Percentiles rank a stretch among this genome's conserved stretches.
These are phyloP conservation scores for Wilcoxina mikolae DNA, from an alignment of 495 filamentous ascomycete species.

Conservation along the genomic window DNA sequence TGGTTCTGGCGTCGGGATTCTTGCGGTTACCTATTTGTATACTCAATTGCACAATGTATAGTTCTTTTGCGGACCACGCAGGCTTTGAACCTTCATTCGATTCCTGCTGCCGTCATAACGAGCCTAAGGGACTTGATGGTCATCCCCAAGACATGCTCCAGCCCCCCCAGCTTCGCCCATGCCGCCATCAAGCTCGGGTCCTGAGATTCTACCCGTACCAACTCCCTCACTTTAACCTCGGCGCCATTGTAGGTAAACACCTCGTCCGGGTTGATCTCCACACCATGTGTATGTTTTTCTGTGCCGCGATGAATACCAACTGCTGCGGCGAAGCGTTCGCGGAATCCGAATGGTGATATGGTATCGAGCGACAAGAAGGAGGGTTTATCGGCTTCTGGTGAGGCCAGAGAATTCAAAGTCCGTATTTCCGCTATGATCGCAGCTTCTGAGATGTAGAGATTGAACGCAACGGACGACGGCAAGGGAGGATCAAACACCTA, in stretches of 20 bases:
- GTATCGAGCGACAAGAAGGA: slow-evolving; percentile 40
- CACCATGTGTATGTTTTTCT: not conserved
- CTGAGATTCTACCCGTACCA: slow-evolving; percentile 76
- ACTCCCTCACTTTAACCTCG: slow-evolving; percentile 75
- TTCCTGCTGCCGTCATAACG: slow-evolving; percentile 50
- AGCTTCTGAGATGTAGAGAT: slow-evolving; percentile 63
- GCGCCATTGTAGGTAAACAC: slow-evolving; percentile 35
- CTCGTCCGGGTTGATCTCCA: slow-evolving; percentile 16
- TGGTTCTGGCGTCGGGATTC: no score
- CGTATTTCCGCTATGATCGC: slow-evolving; percentile 64
- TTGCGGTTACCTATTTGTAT: no score
- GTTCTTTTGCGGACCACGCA: no score
- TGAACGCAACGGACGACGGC: slow-evolving; percentile 50
- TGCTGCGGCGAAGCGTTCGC: slow-evolving; percentile 19
- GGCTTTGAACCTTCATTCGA: no score
- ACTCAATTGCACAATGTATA: no score
- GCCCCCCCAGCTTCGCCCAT: slow-evolving; percentile 68
- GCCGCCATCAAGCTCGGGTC: slow-evolving; percentile 81
- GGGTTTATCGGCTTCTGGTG: not conserved
- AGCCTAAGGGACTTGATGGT: slow-evolving; percentile 58
- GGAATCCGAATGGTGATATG: slow-evolving; percentile 12
- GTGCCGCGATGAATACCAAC: slow-evolving; percentile 8
- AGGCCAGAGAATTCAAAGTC: slow-evolving; percentile 43
- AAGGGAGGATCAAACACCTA: slow-evolving; percentile 43
- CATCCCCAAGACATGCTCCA: slow-evolving; percentile 57